Conservation (phyloP, 2,329 filamentous ascomycete species). For the Ceratocystis colombiana region DNA sequence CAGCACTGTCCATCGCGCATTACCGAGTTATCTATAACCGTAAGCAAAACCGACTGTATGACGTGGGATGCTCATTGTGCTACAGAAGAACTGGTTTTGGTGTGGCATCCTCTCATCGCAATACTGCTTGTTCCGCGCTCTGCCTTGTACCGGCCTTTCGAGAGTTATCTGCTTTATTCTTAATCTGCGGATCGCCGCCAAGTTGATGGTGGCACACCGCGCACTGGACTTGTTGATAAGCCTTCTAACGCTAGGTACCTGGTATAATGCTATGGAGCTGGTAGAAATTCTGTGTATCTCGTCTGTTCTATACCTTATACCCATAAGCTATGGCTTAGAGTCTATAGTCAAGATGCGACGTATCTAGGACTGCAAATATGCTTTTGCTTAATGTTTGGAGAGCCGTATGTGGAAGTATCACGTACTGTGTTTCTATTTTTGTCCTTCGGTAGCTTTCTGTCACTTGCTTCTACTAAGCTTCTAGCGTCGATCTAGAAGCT, state of each 20-base stretch:
- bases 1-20: constrained; percentile 12
- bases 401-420: background rate
- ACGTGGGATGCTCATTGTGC: background rate
- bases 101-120: too few relatives aligned
- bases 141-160: too few relatives aligned
- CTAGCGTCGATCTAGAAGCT: constrained; percentile 7
- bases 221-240: too few relatives aligned
- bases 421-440: background rate
- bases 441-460: background rate
- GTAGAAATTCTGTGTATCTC: background rate
- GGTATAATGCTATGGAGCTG: background rate
- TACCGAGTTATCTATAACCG: background rate
- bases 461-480: background rate
- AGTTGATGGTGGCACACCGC: too few relatives aligned
- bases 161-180: too few relatives aligned
- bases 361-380: too few relatives aligned
- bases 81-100: too few relatives aligned
- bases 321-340: background rate
- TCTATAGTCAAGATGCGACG: too few relatives aligned
- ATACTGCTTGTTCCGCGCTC: too few relatives aligned
- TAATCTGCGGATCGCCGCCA: too few relatives aligned
- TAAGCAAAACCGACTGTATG: background rate
- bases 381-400: too few relatives aligned
- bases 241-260: background rate
- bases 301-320: background rate